Conservation (phyloP, 441 rosid genomes). For the Aleurites moluccanus region DNA sequence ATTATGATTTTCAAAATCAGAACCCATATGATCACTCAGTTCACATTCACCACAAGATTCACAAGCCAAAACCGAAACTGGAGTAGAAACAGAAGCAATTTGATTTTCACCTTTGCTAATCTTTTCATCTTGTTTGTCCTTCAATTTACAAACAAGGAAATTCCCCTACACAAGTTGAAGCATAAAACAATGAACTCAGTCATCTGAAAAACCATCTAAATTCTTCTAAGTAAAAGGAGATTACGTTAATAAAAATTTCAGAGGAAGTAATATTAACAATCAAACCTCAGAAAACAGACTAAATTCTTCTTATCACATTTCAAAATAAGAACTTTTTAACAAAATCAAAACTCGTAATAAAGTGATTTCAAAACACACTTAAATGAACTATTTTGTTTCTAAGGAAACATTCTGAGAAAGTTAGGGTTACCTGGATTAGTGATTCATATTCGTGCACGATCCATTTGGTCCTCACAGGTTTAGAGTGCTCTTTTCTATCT, state of each 20-base stretch:
- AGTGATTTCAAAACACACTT: neutral
- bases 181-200: neutral
- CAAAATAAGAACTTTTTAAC: neutral
- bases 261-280: neutral
- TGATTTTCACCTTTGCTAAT: neutral
- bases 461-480: slow-evolving; percentile 19
- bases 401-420: neutral
- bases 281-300: neutral
- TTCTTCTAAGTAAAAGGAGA: neutral
- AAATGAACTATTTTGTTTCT: neutral
- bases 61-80: neutral
- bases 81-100: neutral
- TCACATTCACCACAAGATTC: neutral
- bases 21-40: neutral
- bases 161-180: slow-evolving; percentile 20
- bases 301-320: neutral
- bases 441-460: slow-evolving; percentile 18
- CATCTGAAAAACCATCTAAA: neutral
- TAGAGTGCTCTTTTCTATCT: neutral
- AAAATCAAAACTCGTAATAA: neutral
- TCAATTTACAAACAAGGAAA: slow-evolving; percentile 15
- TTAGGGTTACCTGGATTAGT: neutral
- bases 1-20: slow-evolving; percentile 10
- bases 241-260: neutral
- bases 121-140: neutral